phyloP scores from a whole-genome alignment of 129 eudicot genomes.

The Saussurea involucrata region DNA sequence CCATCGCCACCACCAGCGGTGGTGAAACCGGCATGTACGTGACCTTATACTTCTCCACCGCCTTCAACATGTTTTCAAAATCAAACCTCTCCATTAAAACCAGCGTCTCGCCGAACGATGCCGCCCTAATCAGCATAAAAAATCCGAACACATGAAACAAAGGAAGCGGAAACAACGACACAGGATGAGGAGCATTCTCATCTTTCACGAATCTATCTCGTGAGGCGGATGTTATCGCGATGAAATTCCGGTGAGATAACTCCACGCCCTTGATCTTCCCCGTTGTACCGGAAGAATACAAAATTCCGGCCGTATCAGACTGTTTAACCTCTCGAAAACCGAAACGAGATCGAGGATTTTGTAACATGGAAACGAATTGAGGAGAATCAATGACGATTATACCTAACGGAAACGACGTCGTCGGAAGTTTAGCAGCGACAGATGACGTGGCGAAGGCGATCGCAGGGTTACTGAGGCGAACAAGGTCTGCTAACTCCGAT shows the following conservation, averaged over 20 bases:
- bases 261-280: slow-evolving; percentile 86
- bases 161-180: slow-evolving; percentile 68
- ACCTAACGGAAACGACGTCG: slow-evolving; percentile 23
- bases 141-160: slow-evolving; percentile 91
- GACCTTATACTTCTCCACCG: slow-evolving; percentile 75
- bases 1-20: slow-evolving; percentile 86
- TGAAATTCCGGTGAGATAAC: slow-evolving; percentile 72
- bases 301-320: slow-evolving; percentile 65
- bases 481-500: slow-evolving; percentile 63
- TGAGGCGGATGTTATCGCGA: slow-evolving; percentile 35
- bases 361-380: slow-evolving; percentile 45
- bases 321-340: slow-evolving; percentile 26
- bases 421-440: slow-evolving; percentile 33
- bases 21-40: slow-evolving; percentile 89
- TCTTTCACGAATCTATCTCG: slow-evolving; percentile 9
- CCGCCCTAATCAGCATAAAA: slow-evolving; percentile 65
- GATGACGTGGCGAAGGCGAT: slow-evolving; percentile 59
- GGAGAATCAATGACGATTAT: slow-evolving; percentile 55
- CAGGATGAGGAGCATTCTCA: slow-evolving; percentile 22
- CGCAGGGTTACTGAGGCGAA: slow-evolving; percentile 46
- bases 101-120: slow-evolving; percentile 55
- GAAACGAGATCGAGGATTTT: not conserved
- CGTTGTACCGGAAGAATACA: slow-evolving; percentile 92
- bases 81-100: slow-evolving; percentile 77
- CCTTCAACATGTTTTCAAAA: slow-evolving; percentile 65